Conservation (phyloP, 768 basidiomycete species). For the Epithele typhae region DNA sequence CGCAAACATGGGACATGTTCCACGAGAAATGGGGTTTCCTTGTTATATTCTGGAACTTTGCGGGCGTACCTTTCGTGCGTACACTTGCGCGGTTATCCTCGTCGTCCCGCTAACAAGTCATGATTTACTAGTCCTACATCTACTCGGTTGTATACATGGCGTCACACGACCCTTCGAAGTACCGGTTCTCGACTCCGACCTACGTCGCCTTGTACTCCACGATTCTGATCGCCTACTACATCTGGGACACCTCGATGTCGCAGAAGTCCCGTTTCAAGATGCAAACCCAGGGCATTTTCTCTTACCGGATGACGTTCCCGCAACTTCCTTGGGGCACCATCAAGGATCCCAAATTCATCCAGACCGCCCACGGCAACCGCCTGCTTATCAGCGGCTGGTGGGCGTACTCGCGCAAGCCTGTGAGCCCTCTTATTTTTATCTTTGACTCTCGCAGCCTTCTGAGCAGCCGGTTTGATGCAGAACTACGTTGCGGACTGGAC, state of each 20-base stretch:
- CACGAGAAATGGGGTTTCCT: constrained; percentile 99
- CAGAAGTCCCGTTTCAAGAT: constrained; percentile 98
- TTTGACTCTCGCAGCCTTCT: background rate
- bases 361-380: constrained; percentile 93
- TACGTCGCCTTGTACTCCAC: constrained; percentile 72
- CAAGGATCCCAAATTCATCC: constrained; percentile 84
- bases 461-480: constrained; percentile 27
- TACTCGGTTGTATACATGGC: constrained; percentile 99
- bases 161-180: constrained; percentile 83
- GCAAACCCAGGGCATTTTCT: constrained; percentile 86
- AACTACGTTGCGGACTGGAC: constrained; percentile 95
- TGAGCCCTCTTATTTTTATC: constrained; percentile 31
- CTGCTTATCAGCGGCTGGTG: constrained; percentile 93
- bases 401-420: constrained; percentile 90
- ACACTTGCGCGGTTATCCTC: too few species aligned
- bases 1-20: constrained; percentile 99
- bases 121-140: constrained; percentile 56
- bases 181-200: constrained; percentile 76
- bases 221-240: constrained; percentile 79
- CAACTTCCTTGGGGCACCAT: constrained; percentile 81
- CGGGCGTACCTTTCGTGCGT: constrained; percentile 87
- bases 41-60: constrained; percentile 97
- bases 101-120: background rate
- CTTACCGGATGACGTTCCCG: constrained; percentile 89
- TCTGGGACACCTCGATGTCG: constrained; percentile 93